A percentile compares a stretch with the other conserved stretches of the same genome.
Conservation (phyloP, 805 yeast genomes). For the Candida taoyuanica region DNA sequence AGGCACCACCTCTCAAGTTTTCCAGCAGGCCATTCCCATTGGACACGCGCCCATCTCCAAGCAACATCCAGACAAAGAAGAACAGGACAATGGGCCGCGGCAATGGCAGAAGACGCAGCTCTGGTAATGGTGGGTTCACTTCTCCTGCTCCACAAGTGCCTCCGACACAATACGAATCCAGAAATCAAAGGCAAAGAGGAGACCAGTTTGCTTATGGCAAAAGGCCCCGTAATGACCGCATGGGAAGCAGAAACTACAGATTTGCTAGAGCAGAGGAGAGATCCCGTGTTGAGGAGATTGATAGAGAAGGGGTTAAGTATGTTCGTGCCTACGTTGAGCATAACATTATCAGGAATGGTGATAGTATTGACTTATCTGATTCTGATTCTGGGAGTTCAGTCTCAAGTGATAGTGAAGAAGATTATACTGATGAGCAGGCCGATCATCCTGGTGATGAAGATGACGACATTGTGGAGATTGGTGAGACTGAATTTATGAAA, state of each 20-base stretch:
- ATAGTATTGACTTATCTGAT: neutral
- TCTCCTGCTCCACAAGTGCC: conserved; percentile 9
- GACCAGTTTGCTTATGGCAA: no score
- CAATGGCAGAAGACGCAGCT: conserved; percentile 1
- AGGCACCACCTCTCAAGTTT: conserved; percentile 1
- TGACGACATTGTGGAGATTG: neutral
- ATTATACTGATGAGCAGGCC: neutral
- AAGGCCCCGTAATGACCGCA: no score
- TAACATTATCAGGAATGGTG: neutral
- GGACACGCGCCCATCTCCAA: conserved; percentile 7
- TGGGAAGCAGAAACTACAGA: neutral
- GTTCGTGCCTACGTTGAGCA: neutral
- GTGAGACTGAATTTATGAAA: neutral
- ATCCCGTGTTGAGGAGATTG: neutral
- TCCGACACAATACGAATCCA: no score
- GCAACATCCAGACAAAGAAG: conserved; percentile 4
- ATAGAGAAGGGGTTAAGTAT: neutral
- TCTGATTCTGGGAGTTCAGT: neutral
- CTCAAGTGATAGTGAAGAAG: neutral
- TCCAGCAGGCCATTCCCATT: neutral
- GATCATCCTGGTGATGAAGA: conserved; percentile 1
- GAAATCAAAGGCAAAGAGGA: no score
- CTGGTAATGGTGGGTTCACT: conserved; percentile 2
- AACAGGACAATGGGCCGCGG: conserved; percentile 4
- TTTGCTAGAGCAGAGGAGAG: neutral